Base-by-base conservation (phyloP, 2,329 filamentous ascomycete species). In the Teratosphaeria gauchensis region DNA sequence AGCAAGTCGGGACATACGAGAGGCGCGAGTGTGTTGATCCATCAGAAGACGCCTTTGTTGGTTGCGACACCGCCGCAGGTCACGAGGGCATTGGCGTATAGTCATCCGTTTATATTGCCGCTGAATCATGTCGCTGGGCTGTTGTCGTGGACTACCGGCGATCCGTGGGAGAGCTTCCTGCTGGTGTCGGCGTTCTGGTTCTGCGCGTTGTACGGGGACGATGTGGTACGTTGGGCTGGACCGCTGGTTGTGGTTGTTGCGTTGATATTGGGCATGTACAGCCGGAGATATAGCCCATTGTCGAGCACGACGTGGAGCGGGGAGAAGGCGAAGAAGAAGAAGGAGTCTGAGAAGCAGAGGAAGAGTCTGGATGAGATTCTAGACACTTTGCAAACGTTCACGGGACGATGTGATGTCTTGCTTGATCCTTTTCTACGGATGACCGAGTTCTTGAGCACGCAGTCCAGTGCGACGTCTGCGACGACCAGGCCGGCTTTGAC, bases 361-460 rank as follows among this genome's bases (percentile, higher is more conserved):
- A 96, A 96, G 78, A 96, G 91, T 55, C 76, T 99, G 56, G 94
- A 99, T 72, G 94, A 99, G 76, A 99, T 99, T 61, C 89, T 99
- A 58, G 92, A 97, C 66, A 95, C 90, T 0, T 77, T 99, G 52
- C 90, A 91, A 72, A 85, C 91, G 64, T 90, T 99, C 66, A 97
- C 92, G 0, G 88, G 87, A 4, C 83, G 94, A 54, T 96, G 94
- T 74, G 96, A 96, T 72, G 87, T 96, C 56, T 78, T 99, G 19
- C 81, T 97, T 56, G 92, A 96, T 67, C 94, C 94, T 2, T 82
- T 97, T 58, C 79, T 96, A 52, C 85, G 89, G 63, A 80, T 97
- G 72, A 96, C 92, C 5, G 92, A 97, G 72, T 96, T 96, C 69
- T 80, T 99, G 30, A 33, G 82, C 87, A 64, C 92, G 38, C 91